Percentiles rank a stretch among this genome's conserved stretches.
These are phyloP conservation scores for Monosporascus sp. DNA, from an alignment of 2,329 filamentous ascomycete species.

Conservation along the genomic window DNA sequence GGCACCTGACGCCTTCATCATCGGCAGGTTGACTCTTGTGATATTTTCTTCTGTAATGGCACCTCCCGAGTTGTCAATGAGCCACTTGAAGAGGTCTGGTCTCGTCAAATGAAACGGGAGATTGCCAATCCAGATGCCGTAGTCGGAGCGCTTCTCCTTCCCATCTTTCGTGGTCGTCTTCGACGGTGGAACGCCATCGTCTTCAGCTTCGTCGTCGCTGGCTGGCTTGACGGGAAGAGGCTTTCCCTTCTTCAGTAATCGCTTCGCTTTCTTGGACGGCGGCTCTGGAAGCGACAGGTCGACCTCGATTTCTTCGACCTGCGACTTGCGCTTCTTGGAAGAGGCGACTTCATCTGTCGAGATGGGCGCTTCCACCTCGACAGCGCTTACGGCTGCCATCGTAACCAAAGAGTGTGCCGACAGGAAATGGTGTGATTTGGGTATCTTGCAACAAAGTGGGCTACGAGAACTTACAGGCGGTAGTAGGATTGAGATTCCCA, in stretches of 20 bases:
- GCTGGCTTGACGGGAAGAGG: slow-evolving; percentile 40
- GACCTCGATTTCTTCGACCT: slow-evolving; percentile 74
- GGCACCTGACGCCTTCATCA: slow-evolving; percentile 35
- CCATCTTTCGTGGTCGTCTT: slow-evolving; percentile 28
- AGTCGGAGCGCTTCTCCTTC: slow-evolving; percentile 60
- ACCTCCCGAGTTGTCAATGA: slow-evolving; percentile 66
- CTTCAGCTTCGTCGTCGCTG: slow-evolving; percentile 35
- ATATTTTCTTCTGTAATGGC: slow-evolving; percentile 64
- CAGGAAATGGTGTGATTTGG: not conserved
- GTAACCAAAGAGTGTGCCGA: not conserved
- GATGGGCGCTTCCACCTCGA: slow-evolving; percentile 7
- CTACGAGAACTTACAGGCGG: slow-evolving; percentile 1
- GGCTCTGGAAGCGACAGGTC: slow-evolving; percentile 87
- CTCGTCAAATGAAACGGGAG: slow-evolving; percentile 77
- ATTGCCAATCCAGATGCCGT: slow-evolving; percentile 95
- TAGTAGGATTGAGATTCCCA: slow-evolving; percentile 3
- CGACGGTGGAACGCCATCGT: slow-evolving; percentile 22
- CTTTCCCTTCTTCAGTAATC: slow-evolving; percentile 82
- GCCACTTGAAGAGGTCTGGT: slow-evolving; percentile 69
- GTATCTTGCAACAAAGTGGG: not conserved
- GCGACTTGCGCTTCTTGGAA: slow-evolving; percentile 67
- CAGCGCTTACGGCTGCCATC: slow-evolving; percentile 10
- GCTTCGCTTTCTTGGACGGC: slow-evolving; percentile 87
- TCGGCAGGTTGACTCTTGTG: slow-evolving; percentile 78
- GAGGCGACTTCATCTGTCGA: slow-evolving; percentile 13